Base-by-base conservation (phyloP, 345 rosid species). In the Salix exigua region DNA sequence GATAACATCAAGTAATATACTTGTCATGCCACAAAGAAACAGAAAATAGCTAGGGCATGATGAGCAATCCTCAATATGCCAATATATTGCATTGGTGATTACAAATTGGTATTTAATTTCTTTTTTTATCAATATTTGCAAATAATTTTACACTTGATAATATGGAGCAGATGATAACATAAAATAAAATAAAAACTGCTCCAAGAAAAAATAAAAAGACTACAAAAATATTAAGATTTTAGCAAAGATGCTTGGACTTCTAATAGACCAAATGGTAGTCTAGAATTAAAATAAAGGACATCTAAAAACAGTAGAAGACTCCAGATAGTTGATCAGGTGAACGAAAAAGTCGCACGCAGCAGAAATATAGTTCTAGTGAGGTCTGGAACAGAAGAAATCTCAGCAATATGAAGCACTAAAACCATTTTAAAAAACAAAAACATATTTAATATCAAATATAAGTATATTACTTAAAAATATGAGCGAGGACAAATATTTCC, bases 401-500 rank as follows among this genome's bases (percentile, higher is more conserved):
- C 28, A 42, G 21, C 17, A 26, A 64, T 10, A 16, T 28, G 51
- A 26, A 4, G 33, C 31, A 55, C 38, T 23, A 38, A 73, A 10
- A 35, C 2, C 18, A 2, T 11, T 65, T 69, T 18, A 21, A 9
- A 9, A 4, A 58, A 19, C 33, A 61, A 62, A 61, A 3, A 1
- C 21, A 2, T 28, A 37, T 5, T 42, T 42, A 42, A 42, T 33
- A 33, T 42, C 46, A 19, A 31, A 9, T 11, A 70, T 48, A 33
- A 77, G 69, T 6, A 77, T 51, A 78, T 69, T 83, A 95, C 99
- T 96, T 88, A 88, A 93, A 95, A 75, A 95, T 95, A 81, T 93
- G 97, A 28, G 90, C 87, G 70, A 95, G 96, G 63, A 87, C 94
- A 95, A 90, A 92, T 80, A 88, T 89, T 85, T 95, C 99, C 81